Evolutionary conservation across 805 yeast genomes (phyloP), one percentile per base, ranked within the genome.

Genomic region (Ogataea ganodermae): DNA sequence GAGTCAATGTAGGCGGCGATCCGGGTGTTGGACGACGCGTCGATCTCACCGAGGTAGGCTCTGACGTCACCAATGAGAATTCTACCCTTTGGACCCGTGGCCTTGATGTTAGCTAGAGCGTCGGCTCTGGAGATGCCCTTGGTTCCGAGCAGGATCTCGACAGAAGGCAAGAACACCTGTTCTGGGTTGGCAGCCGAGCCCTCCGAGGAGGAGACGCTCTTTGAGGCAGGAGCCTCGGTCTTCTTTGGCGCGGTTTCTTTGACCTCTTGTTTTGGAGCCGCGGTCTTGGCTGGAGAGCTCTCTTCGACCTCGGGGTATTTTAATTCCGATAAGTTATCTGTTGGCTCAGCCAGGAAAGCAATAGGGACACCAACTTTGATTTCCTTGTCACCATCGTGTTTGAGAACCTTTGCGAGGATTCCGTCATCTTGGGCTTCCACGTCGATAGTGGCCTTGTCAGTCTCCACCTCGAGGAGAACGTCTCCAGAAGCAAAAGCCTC

Each of bases 401-500:
- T 63, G 44, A 78, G 54, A 47, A 94, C 84, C 68, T 89, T 89
- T 62, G 90, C 96, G 65, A 94, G 48, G 23, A 84, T 71, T 46
- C 98, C 99, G 61, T 94, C 98, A 59, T 92, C 99, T 55, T 78
- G 89, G 3, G 97, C 89, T 66, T 87, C 94, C 20, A 87, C 94
- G 51, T 84, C 89, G 45, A 87, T 86, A 49, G 83, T 81, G 24
- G 95, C 89, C 66, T 87, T 87, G 62, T 87, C 95, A 12, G 95
- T 87, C 62, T 87, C 95, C n/a, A 87, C 86, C 60, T 86, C 94
- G 33, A 87, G 63, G 28, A 87, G 65, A 3, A 83, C 86, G 57
- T 94, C 98, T 18, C 99, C 99, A 6, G 95, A 78, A 26, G 72
- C 62, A 68, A 86, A 92, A 3, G 74, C 46, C 3, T 88, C 94